Conservation (phyloP, 805 yeast genomes). For the Schwanniomyces occidentalis region DNA sequence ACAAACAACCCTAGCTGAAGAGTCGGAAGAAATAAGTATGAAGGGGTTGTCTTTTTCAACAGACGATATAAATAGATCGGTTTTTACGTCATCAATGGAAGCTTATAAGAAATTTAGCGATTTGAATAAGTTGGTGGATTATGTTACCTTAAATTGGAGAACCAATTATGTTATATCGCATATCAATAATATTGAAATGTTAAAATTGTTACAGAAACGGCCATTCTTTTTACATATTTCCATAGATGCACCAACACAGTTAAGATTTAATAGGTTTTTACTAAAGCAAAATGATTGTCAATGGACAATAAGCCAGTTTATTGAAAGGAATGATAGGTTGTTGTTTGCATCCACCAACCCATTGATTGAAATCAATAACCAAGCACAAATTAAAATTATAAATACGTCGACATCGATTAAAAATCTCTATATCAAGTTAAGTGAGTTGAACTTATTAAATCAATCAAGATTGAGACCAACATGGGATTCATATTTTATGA, state of each 20-base stretch:
- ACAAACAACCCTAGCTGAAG: conserved; percentile 1
- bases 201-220: conserved; percentile 55
- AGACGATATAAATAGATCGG: conserved; percentile 5
- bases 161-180: conserved; percentile 59
- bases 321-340: conserved; percentile 28
- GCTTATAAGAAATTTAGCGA: conserved; percentile 30
- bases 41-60: no score
- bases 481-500: conserved; percentile 97
- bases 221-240: conserved; percentile 84
- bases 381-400: conserved; percentile 45
- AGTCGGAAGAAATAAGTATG: not conserved
- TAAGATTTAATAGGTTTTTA: conserved; percentile 43
- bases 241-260: conserved; percentile 66
- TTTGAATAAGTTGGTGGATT: conserved; percentile 50
- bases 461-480: conserved; percentile 70
- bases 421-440: conserved; percentile 35
- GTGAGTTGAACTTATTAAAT: conserved; percentile 40
- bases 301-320: conserved; percentile 33
- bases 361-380: conserved; percentile 59
- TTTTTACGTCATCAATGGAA: conserved; percentile 12
- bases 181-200: conserved; percentile 41
- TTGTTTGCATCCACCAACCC: conserved; percentile 50
- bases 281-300: conserved; percentile 13
- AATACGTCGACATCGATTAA: conserved; percentile 38
- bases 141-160: conserved; percentile 68